phyloP scores from a whole-genome alignment of 768 basidiomycete genomes.

The Mycena crocata region DNA sequence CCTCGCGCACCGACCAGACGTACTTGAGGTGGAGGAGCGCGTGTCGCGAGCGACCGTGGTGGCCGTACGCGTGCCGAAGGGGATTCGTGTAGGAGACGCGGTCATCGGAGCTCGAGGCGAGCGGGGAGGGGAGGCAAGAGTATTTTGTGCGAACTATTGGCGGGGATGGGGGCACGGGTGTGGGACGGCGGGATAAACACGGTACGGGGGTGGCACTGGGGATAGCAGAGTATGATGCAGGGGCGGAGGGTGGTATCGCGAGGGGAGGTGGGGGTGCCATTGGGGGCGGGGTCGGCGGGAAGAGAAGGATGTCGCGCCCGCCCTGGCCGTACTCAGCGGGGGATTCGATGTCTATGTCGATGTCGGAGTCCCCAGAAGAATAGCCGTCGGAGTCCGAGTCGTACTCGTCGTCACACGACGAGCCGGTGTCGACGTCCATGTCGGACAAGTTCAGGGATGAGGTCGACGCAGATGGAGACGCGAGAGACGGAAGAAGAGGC shows the following conservation, averaged over 20 bases:
- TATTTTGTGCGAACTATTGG: conserved; percentile 43
- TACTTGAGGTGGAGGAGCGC: conserved; percentile 69
- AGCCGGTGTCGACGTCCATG: conserved; percentile 30
- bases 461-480: conserved; percentile 23
- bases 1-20: conserved; percentile 70
- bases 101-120: conserved; percentile 44
- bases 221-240: background rate
- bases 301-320: conserved; percentile 18
- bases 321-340: conserved; percentile 19
- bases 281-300: conserved; percentile 28
- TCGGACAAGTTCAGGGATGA: conserved; percentile 23
- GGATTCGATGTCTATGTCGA: conserved; percentile 37
- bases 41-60: conserved; percentile 74
- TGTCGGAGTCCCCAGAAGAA: conserved; percentile 37
- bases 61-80: conserved; percentile 56
- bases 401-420: conserved; percentile 35
- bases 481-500: conserved; percentile 27
- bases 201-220: conserved; percentile 33
- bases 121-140: conserved; percentile 52
- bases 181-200: conserved; percentile 41
- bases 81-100: conserved; percentile 43
- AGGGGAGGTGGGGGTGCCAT: conserved; percentile 15
- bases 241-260: conserved; percentile 20
- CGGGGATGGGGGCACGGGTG: conserved; percentile 36
- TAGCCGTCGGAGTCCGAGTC: conserved; percentile 39